phyloP scores from a whole-genome alignment of 257 asterid genomes.

The Solanum clarkiae region DNA sequence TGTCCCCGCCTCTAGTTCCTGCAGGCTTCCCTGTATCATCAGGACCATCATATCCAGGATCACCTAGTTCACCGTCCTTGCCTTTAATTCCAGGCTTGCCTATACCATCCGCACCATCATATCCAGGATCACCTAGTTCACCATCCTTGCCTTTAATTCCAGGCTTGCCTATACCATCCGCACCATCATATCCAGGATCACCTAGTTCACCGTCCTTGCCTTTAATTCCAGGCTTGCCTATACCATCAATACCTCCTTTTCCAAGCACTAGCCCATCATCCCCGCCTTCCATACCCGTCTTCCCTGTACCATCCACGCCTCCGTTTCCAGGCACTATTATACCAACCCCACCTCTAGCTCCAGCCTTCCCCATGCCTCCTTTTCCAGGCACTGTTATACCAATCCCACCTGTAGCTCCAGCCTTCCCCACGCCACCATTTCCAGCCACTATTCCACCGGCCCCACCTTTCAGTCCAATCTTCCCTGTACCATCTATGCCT shows the following conservation, averaged over 20 bases:
- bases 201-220: not conserved
- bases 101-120: not conserved
- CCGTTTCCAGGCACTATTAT: slow-evolving; percentile 13
- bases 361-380: slow-evolving; percentile 1
- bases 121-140: not conserved
- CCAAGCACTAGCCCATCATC: not conserved
- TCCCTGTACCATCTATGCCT: slow-evolving; percentile 5
- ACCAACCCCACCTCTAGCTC: not conserved
- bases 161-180: not conserved
- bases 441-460: slow-evolving; percentile 35
- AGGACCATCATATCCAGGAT: not conserved
- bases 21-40: not conserved
- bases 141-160: not conserved
- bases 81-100: not conserved
- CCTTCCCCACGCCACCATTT: slow-evolving; percentile 13
- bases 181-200: not conserved
- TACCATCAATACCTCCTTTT: not conserved
- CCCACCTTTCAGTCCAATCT: not conserved
- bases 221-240: not conserved
- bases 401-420: not conserved
- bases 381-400: slow-evolving; percentile 7
- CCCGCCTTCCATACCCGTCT: not conserved
- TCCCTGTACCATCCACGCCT: not conserved
- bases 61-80: not conserved
- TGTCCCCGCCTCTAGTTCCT: not conserved